Evolutionary conservation across 805 yeast species (phyloP), one percentile per base, ranked within the genome.

Genomic region (Metschnikowia matae): DNA sequence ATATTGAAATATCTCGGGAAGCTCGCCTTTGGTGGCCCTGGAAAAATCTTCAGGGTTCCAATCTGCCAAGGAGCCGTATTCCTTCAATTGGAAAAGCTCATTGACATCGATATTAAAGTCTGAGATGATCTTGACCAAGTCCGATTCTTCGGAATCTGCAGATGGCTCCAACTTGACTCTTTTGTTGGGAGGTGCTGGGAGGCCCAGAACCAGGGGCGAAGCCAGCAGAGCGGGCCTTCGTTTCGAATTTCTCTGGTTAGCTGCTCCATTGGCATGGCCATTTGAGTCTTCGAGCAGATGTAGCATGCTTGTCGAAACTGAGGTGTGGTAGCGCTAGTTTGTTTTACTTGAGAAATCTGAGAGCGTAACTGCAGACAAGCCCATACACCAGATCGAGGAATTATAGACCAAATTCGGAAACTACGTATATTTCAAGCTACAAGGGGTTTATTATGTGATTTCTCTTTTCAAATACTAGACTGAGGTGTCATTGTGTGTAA

Each of bases 41-140:
- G 69, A 66, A 53, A 68, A 68, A 46, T 68, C 80, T 47, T 62
- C 11, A 0, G 90, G 90, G 54, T 84, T 78, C 78, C 83, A 86
- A 17, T 79, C 80, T 0, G 76, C 79, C 40, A 85, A 62, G 0
- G 88, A 81, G 18, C 82, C 80, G 61, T 77, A 85, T 56, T 83
- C 80, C 50, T 74, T 68, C 26, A 86, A 65, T 60, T 85, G 89
- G 57, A 81, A 85, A 17, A 85, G 66, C 60, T 86, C 90, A 53
- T 82, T 80, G 0, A 80, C 70, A 23, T 79, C 63, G 4, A 78
- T 47, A 46, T 78, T 79, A 62, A 79, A 80, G 36, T 74, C 67
- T 14, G 76, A 64, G 35, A 75, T 63, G 48, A 81, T 53, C 5
- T 75, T 69, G 0, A 79, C 77, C 26, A 52, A 52, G n/a, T 43